These are phyloP conservation scores for Phytophthora ramorum DNA, from an alignment of 352 stramenopile species.

Conservation along the genomic window DNA sequence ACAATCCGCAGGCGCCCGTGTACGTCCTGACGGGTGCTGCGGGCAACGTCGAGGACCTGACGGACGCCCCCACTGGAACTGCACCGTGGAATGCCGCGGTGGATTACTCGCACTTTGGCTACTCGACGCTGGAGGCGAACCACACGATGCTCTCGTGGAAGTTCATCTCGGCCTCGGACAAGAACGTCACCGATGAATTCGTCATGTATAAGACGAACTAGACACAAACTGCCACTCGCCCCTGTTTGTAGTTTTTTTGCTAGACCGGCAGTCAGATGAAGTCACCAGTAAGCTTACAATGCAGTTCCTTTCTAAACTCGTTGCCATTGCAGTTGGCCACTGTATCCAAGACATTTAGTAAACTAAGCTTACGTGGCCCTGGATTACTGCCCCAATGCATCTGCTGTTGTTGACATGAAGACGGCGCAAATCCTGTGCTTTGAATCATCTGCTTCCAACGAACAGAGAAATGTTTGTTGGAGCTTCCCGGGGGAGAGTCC, in stretches of 20 bases:
- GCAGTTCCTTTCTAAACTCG: too few relatives aligned
- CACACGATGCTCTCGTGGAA: conserved; percentile 37
- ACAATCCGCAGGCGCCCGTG: conserved; percentile 49
- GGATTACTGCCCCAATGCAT: too few relatives aligned
- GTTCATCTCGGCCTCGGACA: conserved; percentile 32
- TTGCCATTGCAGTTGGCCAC: too few relatives aligned
- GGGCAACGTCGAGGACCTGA: conserved; percentile 25
- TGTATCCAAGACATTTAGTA: too few relatives aligned
- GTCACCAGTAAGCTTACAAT: too few relatives aligned
- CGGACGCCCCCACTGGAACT: conserved; percentile 30
- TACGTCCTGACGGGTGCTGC: conserved; percentile 54
- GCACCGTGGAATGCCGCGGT: conserved; percentile 36
- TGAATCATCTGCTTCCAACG: too few relatives aligned
- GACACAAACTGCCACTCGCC: not conserved
- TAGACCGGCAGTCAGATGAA: too few relatives aligned
- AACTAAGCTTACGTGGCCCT: too few relatives aligned
- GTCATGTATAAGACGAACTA: conserved; percentile 38
- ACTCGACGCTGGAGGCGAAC: conserved; percentile 38
- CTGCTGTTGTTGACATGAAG: too few relatives aligned
- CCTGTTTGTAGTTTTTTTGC: not conserved
- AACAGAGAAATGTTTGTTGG: too few relatives aligned
- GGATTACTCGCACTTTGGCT: conserved; percentile 37
- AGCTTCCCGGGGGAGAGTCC: too few relatives aligned
- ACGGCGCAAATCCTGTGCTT: too few relatives aligned
- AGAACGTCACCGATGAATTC: conserved; percentile 34